Evolutionary conservation across 306 rosid species (phyloP).

Genomic region (Rosa lucieae): DNA sequence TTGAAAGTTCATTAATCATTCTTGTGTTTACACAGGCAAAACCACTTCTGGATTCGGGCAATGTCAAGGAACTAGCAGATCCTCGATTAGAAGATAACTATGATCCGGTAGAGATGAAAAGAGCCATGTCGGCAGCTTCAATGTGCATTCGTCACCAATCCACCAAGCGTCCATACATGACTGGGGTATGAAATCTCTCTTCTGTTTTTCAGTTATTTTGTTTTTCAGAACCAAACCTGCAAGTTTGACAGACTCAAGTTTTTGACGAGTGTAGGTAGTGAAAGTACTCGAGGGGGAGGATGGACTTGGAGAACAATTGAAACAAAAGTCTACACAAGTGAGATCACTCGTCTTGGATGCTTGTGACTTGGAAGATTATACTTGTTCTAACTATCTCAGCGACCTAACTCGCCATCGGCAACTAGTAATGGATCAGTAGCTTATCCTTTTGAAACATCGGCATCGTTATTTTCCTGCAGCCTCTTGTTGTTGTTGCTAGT

Average conservation of each 20-base stretch:
- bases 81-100: constrained; percentile 58
- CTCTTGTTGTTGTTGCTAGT: constrained; percentile 20
- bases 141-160: constrained; percentile 78
- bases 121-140: constrained; percentile 62
- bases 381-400: constrained; percentile 74
- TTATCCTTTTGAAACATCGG: background rate
- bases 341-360: constrained; percentile 58
- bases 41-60: constrained; percentile 60
- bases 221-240: background rate
- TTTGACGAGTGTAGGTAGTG: constrained; percentile 41
- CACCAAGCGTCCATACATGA: constrained; percentile 73
- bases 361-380: constrained; percentile 81
- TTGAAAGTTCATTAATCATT: constrained; percentile 13
- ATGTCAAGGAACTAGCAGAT: constrained; percentile 63
- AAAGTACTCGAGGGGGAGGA: constrained; percentile 65
- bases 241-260: background rate
- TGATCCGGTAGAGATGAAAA: constrained; percentile 62
- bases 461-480: constrained; percentile 12
- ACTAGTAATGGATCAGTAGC: constrained; percentile 66
- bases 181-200: constrained; percentile 40
- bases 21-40: constrained; percentile 57
- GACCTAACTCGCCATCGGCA: constrained; percentile 85
- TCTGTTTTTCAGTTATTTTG: background rate
- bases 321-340: constrained; percentile 25
- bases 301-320: constrained; percentile 32